phyloP scores from a whole-genome alignment of 2,329 filamentous ascomycete genomes.

The Periglandula ipomoeae region DNA sequence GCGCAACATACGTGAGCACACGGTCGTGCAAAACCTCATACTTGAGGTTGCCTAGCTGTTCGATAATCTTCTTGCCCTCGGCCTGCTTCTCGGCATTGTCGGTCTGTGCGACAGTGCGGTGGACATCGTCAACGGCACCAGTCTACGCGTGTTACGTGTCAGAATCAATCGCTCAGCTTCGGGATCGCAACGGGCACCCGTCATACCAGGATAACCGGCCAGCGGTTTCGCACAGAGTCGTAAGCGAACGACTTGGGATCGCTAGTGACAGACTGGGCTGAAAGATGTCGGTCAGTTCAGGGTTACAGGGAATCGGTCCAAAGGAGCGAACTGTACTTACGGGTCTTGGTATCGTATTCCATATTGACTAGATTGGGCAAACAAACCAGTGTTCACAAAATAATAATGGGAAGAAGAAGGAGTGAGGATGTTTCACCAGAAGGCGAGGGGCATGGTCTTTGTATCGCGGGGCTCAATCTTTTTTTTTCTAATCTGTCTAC shows the following conservation, averaged over 20 bases:
- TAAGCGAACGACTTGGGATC: slow-evolving; percentile 84
- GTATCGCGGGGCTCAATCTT: not conserved
- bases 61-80: slow-evolving; percentile 82
- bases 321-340: slow-evolving; percentile 40
- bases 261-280: slow-evolving; percentile 68
- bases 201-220: slow-evolving; percentile 84
- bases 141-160: slow-evolving; percentile 46
- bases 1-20: slow-evolving; percentile 52
- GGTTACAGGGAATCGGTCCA: not conserved
- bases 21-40: slow-evolving; percentile 93
- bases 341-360: slow-evolving; percentile 66
- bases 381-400: not conserved
- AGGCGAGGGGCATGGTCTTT: not conserved
- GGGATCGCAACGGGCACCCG: not conserved
- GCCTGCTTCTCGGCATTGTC: slow-evolving; percentile 54
- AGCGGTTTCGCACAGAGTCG: slow-evolving; percentile 74
- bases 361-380: slow-evolving; percentile 32
- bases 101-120: slow-evolving; percentile 56
- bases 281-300: slow-evolving; percentile 8
- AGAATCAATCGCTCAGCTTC: not conserved
- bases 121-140: slow-evolving; percentile 87
- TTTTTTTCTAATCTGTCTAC: too few relatives aligned
- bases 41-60: slow-evolving; percentile 73
- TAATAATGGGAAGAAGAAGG: not conserved
- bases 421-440: not conserved